These are phyloP conservation scores for Dactylonectria macrodidyma DNA, from an alignment of 2,329 filamentous ascomycete genomes.

Conservation along the genomic window DNA sequence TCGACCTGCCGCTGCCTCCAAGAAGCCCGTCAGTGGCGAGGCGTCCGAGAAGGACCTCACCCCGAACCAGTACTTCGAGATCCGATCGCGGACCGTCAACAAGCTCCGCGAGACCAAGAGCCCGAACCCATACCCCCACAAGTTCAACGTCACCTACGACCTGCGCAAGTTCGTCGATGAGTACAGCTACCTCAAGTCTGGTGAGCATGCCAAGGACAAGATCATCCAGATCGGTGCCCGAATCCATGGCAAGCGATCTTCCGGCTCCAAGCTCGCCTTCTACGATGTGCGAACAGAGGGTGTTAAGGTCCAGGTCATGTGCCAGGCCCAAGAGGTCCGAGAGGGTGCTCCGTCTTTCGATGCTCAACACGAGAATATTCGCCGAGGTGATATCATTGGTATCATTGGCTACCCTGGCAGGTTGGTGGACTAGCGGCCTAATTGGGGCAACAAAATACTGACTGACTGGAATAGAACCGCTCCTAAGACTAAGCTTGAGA, in stretches of 20 bases:
- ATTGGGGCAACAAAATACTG: neutral
- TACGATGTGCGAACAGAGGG: constrained; percentile 76
- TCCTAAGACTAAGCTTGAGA: constrained; percentile 89
- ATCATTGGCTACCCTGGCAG: constrained; percentile 48
- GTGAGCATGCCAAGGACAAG: constrained; percentile 84
- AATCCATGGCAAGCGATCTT: constrained; percentile 89
- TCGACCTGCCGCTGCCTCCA: constrained; percentile 75
- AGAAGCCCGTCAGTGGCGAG: constrained; percentile 69
- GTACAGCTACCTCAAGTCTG: constrained; percentile 87
- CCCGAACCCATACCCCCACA: constrained; percentile 82
- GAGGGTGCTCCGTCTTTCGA: constrained; percentile 80
- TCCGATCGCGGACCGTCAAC: constrained; percentile 84
- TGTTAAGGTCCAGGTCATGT: constrained; percentile 89
- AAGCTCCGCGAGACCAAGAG: constrained; percentile 58
- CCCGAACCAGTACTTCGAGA: constrained; percentile 89
- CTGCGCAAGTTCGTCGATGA: constrained; percentile 84
- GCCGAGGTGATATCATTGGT: constrained; percentile 94
- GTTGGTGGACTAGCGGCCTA: constrained; percentile 32
- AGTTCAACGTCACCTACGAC: constrained; percentile 88
- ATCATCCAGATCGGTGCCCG: constrained; percentile 85
- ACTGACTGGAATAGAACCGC: constrained; percentile 72
- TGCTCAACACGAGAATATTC: constrained; percentile 89
- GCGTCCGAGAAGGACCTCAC: constrained; percentile 70
- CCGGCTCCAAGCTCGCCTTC: constrained; percentile 90
- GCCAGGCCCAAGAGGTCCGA: constrained; percentile 84